These are phyloP conservation scores for Eucommia ulmoides DNA, from an alignment of 257 asterid species.

Conservation along the genomic window DNA sequence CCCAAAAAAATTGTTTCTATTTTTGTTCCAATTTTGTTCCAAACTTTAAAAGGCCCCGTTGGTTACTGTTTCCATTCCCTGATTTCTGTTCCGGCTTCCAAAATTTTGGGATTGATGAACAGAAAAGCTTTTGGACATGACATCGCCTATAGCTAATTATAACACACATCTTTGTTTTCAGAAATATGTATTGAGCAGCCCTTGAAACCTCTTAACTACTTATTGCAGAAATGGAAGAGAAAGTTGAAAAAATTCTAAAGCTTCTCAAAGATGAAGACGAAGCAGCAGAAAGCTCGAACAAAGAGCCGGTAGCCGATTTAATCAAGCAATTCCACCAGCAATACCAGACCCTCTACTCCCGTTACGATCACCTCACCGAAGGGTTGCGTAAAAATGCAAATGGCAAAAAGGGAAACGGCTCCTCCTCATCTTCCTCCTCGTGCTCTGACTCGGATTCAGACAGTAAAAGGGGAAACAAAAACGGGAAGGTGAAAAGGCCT, in stretches of 20 bases:
- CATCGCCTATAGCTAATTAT: too few species aligned
- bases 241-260: slow-evolving; percentile 56
- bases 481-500: too few species aligned
- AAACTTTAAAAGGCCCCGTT: too few species aligned
- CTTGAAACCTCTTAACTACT: too few species aligned
- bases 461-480: slow-evolving; percentile 29
- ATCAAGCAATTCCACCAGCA: slow-evolving; percentile 55
- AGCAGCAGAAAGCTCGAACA: not conserved
- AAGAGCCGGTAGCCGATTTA: slow-evolving; percentile 38
- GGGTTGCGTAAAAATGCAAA: slow-evolving; percentile 44
- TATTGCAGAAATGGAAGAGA: slow-evolving; percentile 62
- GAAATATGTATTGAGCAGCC: too few species aligned
- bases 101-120: too few species aligned
- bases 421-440: slow-evolving; percentile 56
- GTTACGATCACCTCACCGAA: slow-evolving; percentile 72
- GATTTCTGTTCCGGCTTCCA: too few species aligned
- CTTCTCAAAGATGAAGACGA: slow-evolving; percentile 37
- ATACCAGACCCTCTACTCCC: slow-evolving; percentile 53
- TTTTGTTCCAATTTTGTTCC: too few species aligned
- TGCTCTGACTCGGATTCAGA: slow-evolving; percentile 60
- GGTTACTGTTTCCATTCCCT: too few species aligned
- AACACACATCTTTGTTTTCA: too few species aligned
- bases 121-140: too few species aligned
- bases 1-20: too few species aligned
- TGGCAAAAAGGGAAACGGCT: slow-evolving; percentile 27